These are phyloP conservation scores for Hortiboletus campestris DNA, from an alignment of 768 basidiomycete species.

Conservation along the genomic window DNA sequence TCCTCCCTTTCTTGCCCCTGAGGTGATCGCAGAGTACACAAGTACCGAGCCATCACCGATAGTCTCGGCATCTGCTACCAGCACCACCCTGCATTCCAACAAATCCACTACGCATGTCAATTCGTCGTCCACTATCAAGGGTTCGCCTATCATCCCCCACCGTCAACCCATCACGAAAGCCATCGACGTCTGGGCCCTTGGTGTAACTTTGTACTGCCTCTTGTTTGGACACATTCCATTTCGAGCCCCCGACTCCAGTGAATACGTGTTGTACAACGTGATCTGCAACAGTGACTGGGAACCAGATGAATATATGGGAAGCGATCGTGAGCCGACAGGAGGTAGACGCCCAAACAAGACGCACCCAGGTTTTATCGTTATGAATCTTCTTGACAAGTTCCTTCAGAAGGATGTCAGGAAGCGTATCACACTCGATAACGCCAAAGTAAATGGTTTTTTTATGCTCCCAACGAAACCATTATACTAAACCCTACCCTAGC, in stretches of 20 bases:
- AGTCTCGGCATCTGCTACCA: conserved; percentile 31
- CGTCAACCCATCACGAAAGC: conserved; percentile 77
- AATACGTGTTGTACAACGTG: conserved; percentile 75
- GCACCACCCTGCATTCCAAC: conserved; percentile 31
- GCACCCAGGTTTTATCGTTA: conserved; percentile 59
- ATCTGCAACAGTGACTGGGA: conserved; percentile 78
- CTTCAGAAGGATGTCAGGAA: conserved; percentile 76
- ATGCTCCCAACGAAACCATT: background rate
- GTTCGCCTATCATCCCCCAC: conserved; percentile 19
- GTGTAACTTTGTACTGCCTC: conserved; percentile 92
- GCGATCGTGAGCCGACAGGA: conserved; percentile 62
- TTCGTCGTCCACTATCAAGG: conserved; percentile 30
- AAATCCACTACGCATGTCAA: conserved; percentile 31
- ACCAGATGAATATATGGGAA: conserved; percentile 67
- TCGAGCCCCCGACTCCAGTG: conserved; percentile 49
- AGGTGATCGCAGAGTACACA: conserved; percentile 74
- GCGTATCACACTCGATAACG: conserved; percentile 75
- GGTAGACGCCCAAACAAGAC: conserved; percentile 48
- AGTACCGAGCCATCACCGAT: conserved; percentile 36
- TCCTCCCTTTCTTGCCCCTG: conserved; percentile 95
- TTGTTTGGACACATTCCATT: conserved; percentile 89
- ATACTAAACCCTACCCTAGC: conserved; percentile 36
- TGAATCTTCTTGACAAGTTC: conserved; percentile 70
- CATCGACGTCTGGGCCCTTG: conserved; percentile 97
- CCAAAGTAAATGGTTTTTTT: conserved; percentile 61